Evolutionary conservation across 2,329 filamentous ascomycete species (phyloP), one percentile per base, ranked within the genome.

Genomic region (Teratosphaeria nubilosa): DNA sequence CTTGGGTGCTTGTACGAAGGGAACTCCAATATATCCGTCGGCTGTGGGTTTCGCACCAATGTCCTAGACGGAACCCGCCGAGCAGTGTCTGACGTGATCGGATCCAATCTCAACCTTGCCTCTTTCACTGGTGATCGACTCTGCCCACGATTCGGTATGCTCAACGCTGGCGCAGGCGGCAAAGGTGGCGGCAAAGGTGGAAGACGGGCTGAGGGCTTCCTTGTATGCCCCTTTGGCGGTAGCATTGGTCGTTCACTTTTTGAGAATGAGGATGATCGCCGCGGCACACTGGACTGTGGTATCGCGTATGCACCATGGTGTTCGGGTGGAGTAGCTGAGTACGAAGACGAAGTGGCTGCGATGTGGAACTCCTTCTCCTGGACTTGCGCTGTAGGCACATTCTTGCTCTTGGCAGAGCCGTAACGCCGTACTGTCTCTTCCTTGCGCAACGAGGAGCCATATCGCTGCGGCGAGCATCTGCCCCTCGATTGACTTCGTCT

Each of bases 51-150:
- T 51, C 78, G 75, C 56, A 79, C 70, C 61, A 78, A 79, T 41
- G 80, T 82, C 59, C 72, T 73, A 3, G 77, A 78, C 25, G 77
- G 75, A 57, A 76, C 66, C 55, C 74, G 71, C 55, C 77, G 71
- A 48, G 72, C 66, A 37, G 71, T 69, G 58, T 77, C 74, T 53
- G 77, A 74, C 13, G 73, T 72, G 32, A 76, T 69, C 52, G 77
- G 70, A 63, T 78, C 74, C 41, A 74, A 68, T 53, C 70, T 68
- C 5, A 69, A 68, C 37, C 73, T 70, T 34, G 74, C 67, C 52
- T 76, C 71, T 56, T 77, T 78, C 34, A 81, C 72, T 3, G 79
- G 79, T 22, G 79, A 81, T 32, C 72, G 69, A 25, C 77, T 77
- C 34, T 72, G 72, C 7, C 78, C 79, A 34, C 72, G 69, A 41